Percentiles rank a stretch among this genome's conserved stretches.
phyloP scores from a whole-genome alignment of 2,329 filamentous ascomycete genomes.

The Hypoxylon sp. region DNA sequence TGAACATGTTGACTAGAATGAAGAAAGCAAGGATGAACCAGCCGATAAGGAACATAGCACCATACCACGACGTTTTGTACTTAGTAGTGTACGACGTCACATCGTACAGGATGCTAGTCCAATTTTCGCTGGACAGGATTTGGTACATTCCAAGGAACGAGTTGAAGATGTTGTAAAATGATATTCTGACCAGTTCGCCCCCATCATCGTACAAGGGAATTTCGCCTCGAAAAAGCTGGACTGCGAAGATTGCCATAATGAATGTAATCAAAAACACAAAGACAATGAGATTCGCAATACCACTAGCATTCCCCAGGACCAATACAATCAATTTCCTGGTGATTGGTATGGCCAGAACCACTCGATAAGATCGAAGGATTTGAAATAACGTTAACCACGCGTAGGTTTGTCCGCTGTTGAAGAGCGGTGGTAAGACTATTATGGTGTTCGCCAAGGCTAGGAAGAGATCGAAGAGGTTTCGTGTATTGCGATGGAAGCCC shows the following conservation, averaged over 20 bases:
- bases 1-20: conserved; percentile 99
- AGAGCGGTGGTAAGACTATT: conserved; percentile 88
- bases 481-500: conserved; percentile 78
- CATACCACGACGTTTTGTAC: conserved; percentile 89
- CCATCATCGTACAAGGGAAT: conserved; percentile 74
- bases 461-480: conserved; percentile 84
- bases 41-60: conserved; percentile 88
- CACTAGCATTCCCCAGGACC: conserved; percentile 90
- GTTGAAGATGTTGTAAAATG: conserved; percentile 93
- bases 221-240: conserved; percentile 91
- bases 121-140: conserved; percentile 94
- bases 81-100: conserved; percentile 77
- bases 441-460: conserved; percentile 86
- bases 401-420: conserved; percentile 78
- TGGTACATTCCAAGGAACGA: conserved; percentile 99
- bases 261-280: conserved; percentile 98
- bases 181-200: conserved; percentile 76
- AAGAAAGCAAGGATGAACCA: conserved; percentile 98
- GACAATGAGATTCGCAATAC: conserved; percentile 93
- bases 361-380: conserved; percentile 89
- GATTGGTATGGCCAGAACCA: conserved; percentile 89
- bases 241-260: conserved; percentile 91
- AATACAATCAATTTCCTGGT: conserved; percentile 88
- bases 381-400: conserved; percentile 94
- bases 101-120: conserved; percentile 89